Evolutionary conservation across 129 eudicot genomes (phyloP).

Genomic region (Flaveria ramosissima): DNA sequence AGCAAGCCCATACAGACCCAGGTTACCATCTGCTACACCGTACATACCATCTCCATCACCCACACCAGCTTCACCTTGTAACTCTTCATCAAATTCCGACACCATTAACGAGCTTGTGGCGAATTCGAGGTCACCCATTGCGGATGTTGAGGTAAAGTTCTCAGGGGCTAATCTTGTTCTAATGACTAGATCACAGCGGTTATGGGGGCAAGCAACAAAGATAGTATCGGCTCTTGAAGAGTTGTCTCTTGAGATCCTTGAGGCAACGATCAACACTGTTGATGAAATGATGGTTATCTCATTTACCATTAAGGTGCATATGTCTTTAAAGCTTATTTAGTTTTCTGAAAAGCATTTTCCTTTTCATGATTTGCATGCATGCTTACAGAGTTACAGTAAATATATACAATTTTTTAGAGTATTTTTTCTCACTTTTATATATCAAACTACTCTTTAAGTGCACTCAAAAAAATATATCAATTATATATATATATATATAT

Average conservation of each 20-base stretch:
- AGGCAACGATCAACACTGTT: constrained; percentile 59
- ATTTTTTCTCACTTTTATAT: not conserved
- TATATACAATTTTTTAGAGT: not conserved
- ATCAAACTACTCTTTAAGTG: no score
- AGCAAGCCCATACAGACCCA: constrained; percentile 57
- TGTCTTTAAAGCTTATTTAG: constrained; percentile 3
- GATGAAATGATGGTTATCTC: constrained; percentile 63
- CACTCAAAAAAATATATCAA: no score
- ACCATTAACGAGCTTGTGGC: constrained; percentile 73
- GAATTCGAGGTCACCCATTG: constrained; percentile 67
- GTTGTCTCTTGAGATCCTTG: constrained; percentile 79
- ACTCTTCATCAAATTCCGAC: constrained; percentile 45
- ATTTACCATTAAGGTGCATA: constrained; percentile 83
- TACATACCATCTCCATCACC: constrained; percentile 32
- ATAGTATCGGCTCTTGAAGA: constrained; percentile 71
- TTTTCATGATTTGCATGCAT: constrained; percentile 25
- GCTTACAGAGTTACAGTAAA: not conserved
- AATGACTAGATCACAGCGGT: constrained; percentile 59
- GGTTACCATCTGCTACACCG: constrained; percentile 20
- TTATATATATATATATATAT: no score
- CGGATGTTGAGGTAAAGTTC: constrained; percentile 90
- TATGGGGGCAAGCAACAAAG: constrained; percentile 77
- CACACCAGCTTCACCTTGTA: constrained; percentile 46
- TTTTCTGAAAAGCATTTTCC: not conserved
- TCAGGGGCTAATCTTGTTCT: constrained; percentile 71